phyloP scores from a whole-genome alignment of 495 filamentous ascomycete genomes.

The Endocarpon pusillum region DNA sequence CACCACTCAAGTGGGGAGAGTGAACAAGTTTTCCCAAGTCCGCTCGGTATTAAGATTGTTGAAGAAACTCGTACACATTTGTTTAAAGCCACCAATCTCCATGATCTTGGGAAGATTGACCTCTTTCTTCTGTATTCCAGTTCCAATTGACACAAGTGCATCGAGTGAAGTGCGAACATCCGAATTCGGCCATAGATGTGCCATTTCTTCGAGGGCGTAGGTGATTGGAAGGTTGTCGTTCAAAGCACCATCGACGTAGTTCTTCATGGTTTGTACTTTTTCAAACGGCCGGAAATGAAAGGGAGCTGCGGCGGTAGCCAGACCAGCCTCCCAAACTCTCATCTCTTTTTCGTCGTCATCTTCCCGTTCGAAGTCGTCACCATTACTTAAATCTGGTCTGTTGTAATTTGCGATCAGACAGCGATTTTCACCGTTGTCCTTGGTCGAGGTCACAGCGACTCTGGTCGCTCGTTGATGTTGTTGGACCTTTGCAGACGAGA shows the following conservation, averaged over 20 bases:
- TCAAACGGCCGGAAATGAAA: constrained; percentile 7
- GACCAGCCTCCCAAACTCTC: constrained; percentile 3
- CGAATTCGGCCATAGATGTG: constrained; percentile 2
- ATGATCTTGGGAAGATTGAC: constrained; percentile 2
- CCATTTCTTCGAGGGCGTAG: constrained; percentile 3
- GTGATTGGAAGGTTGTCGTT: constrained; percentile 5
- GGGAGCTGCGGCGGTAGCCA: constrained; percentile 6
- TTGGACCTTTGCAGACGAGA: not conserved
- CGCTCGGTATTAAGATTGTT: constrained; percentile 3
- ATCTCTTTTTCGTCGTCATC: constrained; percentile 2
- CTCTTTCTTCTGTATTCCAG: constrained; percentile 2
- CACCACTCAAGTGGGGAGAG: not conserved
- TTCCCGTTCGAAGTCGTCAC: constrained; percentile 3
- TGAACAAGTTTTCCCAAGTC: constrained; percentile 3
- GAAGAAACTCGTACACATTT: constrained; percentile 2
- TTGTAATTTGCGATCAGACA: constrained; percentile 2
- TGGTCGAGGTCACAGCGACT: constrained; percentile 1
- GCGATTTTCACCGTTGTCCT: not conserved
- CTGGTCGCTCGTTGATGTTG: not conserved
- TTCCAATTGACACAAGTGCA: constrained; percentile 5
- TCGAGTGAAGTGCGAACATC: not conserved
- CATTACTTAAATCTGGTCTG: not conserved
- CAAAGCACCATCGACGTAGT: constrained; percentile 5
- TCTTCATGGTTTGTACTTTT: constrained; percentile 1
- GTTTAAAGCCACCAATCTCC: constrained; percentile 5